A percentile compares a stretch with the other conserved stretches of the same genome.
Conservation (phyloP, 1,284 basidiomycete species). For the Ganoderma resinaceum region DNA sequence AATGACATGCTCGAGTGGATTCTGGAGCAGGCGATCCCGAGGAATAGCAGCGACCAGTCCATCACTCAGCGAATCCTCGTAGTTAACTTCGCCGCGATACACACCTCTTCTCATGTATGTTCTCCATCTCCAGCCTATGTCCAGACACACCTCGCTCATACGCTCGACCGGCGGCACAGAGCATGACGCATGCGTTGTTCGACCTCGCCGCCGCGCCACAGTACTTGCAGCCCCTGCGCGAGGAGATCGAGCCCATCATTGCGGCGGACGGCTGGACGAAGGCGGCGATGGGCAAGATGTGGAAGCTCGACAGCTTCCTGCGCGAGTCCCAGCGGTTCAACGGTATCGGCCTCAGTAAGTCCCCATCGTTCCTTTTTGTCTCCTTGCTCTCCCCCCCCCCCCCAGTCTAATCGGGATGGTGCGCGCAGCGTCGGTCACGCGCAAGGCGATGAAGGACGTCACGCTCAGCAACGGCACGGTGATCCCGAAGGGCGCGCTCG, state of each 20-base stretch:
- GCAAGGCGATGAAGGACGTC: slow-evolving; percentile 46
- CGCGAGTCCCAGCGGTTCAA: slow-evolving; percentile 52
- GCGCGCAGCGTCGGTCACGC: slow-evolving; percentile 43
- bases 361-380: background rate
- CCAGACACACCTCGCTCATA: background rate
- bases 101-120: slow-evolving; percentile 49
- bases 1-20: slow-evolving; percentile 55
- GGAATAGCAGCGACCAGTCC: slow-evolving; percentile 40
- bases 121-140: background rate
- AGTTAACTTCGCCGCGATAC: slow-evolving; percentile 52
- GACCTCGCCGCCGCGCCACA: slow-evolving; percentile 50
- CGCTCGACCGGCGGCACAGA: slow-evolving; percentile 34
- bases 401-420: background rate
- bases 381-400: no score
- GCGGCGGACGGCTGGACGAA: slow-evolving; percentile 54
- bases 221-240: slow-evolving; percentile 49
- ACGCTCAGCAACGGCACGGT: slow-evolving; percentile 52
- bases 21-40: slow-evolving; percentile 45
- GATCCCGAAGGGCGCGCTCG: slow-evolving; percentile 43
- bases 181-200: slow-evolving; percentile 46
- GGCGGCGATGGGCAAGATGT: slow-evolving; percentile 49
- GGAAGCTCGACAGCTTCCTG: slow-evolving; percentile 60
- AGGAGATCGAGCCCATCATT: slow-evolving; percentile 50
- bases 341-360: slow-evolving; percentile 37
- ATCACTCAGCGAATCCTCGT: slow-evolving; percentile 48